Conservation (phyloP, 2,329 filamentous ascomycete species). For the Monosporascus sp. region DNA sequence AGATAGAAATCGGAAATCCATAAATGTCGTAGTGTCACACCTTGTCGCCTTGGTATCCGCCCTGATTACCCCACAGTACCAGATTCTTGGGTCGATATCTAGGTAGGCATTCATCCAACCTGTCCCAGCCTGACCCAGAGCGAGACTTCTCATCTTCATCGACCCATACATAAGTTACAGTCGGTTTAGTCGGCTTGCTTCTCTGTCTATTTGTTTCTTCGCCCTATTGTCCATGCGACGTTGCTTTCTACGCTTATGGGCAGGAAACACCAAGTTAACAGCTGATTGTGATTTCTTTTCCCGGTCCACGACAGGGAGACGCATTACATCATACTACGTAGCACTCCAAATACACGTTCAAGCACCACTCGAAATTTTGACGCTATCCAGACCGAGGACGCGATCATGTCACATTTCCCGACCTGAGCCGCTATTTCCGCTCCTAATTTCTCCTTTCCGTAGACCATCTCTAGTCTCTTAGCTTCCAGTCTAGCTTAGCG, state of each 20-base stretch:
- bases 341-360: not conserved
- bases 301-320: not conserved
- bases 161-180: not conserved
- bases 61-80: not conserved
- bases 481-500: not conserved
- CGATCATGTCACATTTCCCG: conserved; percentile 19
- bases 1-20: too few relatives aligned
- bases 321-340: not conserved
- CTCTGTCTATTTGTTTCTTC: not conserved
- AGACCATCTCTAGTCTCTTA: not conserved
- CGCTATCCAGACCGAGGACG: conserved; percentile 1
- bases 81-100: not conserved
- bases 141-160: not conserved
- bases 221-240: too few relatives aligned
- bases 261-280: too few relatives aligned
- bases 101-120: not conserved
- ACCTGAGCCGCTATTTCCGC: conserved; percentile 6
- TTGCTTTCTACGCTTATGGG: too few relatives aligned
- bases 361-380: not conserved
- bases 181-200: not conserved
- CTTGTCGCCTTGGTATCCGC: not conserved
- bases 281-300: too few relatives aligned
- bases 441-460: not conserved
- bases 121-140: not conserved
- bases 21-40: too few relatives aligned